A percentile compares a stretch with the other conserved stretches of the same genome.
phyloP scores from a whole-genome alignment of 495 filamentous ascomycete species.

The Penicillium bialowiezense region DNA sequence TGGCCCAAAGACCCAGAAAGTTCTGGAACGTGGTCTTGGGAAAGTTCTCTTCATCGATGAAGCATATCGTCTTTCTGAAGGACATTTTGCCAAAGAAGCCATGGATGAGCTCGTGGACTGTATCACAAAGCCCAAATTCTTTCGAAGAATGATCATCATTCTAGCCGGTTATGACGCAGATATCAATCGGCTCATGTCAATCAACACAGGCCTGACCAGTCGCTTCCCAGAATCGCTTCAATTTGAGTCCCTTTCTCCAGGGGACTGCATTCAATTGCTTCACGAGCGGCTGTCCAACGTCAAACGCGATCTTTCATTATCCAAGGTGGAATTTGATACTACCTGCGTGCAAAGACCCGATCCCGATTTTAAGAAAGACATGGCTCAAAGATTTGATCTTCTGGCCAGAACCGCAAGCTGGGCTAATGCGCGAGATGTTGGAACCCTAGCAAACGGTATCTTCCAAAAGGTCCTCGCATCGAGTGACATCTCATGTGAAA shows the following conservation, averaged over 20 bases:
- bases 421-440: constrained; percentile 68
- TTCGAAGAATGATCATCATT: constrained; percentile 66
- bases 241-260: constrained; percentile 38
- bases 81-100: constrained; percentile 63
- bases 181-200: constrained; percentile 65
- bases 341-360: constrained; percentile 28
- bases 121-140: constrained; percentile 61
- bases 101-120: constrained; percentile 72
- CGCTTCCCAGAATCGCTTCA: constrained; percentile 50
- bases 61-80: constrained; percentile 55
- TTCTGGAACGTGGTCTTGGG: constrained; percentile 45
- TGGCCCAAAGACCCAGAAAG: constrained; percentile 40
- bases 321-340: constrained; percentile 31
- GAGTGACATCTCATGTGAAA: neutral
- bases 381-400: constrained; percentile 36
- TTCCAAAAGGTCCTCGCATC: constrained; percentile 41
- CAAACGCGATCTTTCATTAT: constrained; percentile 17
- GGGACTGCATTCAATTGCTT: constrained; percentile 43
- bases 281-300: constrained; percentile 16
- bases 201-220: constrained; percentile 50
- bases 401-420: constrained; percentile 52
- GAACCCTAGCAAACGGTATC: constrained; percentile 52
- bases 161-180: constrained; percentile 68
- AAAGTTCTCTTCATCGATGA: constrained; percentile 64
- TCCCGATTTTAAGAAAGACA: constrained; percentile 7